A percentile compares a stretch with the other conserved stretches of the same genome.
Evolutionary conservation across 176 grass and related monocot species (phyloP).

Genomic region (Rhynchospora breviuscula): DNA sequence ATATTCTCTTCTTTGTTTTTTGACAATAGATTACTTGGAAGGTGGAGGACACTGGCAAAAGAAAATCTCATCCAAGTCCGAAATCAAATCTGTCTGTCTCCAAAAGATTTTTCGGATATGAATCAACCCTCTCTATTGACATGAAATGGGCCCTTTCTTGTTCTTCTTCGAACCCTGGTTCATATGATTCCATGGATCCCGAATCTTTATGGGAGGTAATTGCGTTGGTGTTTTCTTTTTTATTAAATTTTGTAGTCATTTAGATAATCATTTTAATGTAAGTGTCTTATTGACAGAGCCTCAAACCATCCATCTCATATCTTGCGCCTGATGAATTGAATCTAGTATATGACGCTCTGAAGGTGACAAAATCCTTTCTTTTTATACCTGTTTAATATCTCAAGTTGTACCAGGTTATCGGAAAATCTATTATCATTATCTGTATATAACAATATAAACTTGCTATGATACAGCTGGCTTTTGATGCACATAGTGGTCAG

Average conservation of each 20-base stretch:
- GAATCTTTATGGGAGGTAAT: constrained; percentile 89
- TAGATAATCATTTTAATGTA: constrained; percentile 26
- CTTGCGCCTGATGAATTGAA: constrained; percentile 76
- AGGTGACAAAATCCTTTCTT: constrained; percentile 43
- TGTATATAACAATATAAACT: constrained; percentile 22
- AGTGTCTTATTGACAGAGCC: constrained; percentile 49
- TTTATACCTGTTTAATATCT: background rate
- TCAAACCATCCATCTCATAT: constrained; percentile 82
- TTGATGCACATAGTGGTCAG: constrained; percentile 89
- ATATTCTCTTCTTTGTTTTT: constrained; percentile 17
- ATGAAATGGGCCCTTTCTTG: constrained; percentile 57
- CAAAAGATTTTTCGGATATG: constrained; percentile 35
- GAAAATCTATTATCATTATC: background rate
- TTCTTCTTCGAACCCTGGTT: constrained; percentile 39
- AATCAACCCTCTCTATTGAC: constrained; percentile 15
- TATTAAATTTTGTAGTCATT: constrained; percentile 4
- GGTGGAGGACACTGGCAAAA: constrained; percentile 36
- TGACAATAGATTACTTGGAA: constrained; percentile 33
- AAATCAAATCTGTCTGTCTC: constrained; percentile 28
- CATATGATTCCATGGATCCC: constrained; percentile 42
- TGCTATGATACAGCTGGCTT: constrained; percentile 71
- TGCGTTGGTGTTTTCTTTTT: constrained; percentile 3
- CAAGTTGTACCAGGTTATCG: background rate
- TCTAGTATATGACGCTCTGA: constrained; percentile 75
- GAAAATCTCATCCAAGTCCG: constrained; percentile 35